Conservation (phyloP, 164 flowering plant genomes). For the Cinnamomum micranthum region DNA sequence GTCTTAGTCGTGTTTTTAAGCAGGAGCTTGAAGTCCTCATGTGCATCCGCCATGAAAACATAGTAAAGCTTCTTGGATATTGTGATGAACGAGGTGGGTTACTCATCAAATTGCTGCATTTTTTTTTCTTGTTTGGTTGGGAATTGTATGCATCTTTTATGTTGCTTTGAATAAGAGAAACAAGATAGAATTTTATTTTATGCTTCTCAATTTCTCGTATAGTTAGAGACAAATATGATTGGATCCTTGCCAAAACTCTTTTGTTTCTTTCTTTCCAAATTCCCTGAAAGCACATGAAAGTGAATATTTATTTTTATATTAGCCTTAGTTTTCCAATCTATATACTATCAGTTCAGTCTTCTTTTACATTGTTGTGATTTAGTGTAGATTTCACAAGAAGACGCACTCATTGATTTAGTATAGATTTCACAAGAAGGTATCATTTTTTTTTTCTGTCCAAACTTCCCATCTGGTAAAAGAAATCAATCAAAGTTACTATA, state of each 20-base stretch:
- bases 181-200: neutral
- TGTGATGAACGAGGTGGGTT: conserved; percentile 47
- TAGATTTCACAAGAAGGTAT: too few relatives aligned
- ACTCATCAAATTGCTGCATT: neutral
- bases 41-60: conserved; percentile 41
- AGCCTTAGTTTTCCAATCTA: too few relatives aligned
- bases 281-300: too few relatives aligned
- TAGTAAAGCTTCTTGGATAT: conserved; percentile 65
- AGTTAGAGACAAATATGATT: too few relatives aligned
- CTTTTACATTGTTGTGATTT: too few relatives aligned
- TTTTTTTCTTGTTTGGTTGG: neutral
- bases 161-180: neutral
- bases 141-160: neutral
- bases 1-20: conserved; percentile 46
- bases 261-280: neutral
- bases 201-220: too few relatives aligned
- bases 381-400: too few relatives aligned
- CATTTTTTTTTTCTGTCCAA: too few relatives aligned
- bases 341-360: too few relatives aligned
- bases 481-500: neutral
- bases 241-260: neutral
- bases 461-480: neutral
- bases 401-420: too few relatives aligned
- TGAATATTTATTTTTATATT: too few relatives aligned
- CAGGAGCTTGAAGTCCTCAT: conserved; percentile 57